Percentiles rank a stretch among this genome's conserved stretches.
Conservation (phyloP, 2,329 filamentous ascomycete genomes). For the Didymella arachidicola region DNA sequence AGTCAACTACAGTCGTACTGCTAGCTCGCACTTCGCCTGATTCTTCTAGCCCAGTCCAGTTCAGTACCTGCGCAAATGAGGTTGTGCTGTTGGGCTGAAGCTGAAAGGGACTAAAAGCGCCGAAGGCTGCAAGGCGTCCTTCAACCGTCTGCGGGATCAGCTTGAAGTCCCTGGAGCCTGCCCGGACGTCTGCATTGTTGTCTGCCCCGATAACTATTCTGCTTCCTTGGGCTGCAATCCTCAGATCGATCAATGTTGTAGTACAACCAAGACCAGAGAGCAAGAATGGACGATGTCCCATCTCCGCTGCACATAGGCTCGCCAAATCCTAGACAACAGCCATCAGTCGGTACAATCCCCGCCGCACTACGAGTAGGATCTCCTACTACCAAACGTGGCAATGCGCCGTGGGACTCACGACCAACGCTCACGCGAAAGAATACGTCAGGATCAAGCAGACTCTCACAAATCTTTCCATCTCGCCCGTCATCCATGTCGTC, state of each 20-base stretch:
- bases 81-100: slow-evolving; percentile 17
- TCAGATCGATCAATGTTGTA: background rate
- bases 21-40: background rate
- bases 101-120: slow-evolving; percentile 25
- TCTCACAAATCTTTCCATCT: slow-evolving; percentile 50
- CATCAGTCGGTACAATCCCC: slow-evolving; percentile 36
- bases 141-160: slow-evolving; percentile 22
- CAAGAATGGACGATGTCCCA: slow-evolving; percentile 42
- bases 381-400: slow-evolving; percentile 30
- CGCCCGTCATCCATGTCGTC: slow-evolving; percentile 41
- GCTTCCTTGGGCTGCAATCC: too few relatives aligned
- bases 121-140: slow-evolving; percentile 25
- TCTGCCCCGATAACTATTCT: too few relatives aligned
- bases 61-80: background rate
- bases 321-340: slow-evolving; percentile 29
- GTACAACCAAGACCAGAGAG: background rate
- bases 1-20: background rate
- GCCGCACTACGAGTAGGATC: slow-evolving; percentile 42
- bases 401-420: slow-evolving; percentile 26
- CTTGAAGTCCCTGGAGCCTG: background rate
- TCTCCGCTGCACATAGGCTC: slow-evolving; percentile 43
- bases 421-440: slow-evolving; percentile 39
- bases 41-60: background rate
- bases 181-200: background rate
- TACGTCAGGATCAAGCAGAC: slow-evolving; percentile 44